A percentile compares a stretch with the other conserved stretches of the same genome.
Conservation (phyloP, 352 stramenopile species). For the Globisporangium paroecandrum region DNA sequence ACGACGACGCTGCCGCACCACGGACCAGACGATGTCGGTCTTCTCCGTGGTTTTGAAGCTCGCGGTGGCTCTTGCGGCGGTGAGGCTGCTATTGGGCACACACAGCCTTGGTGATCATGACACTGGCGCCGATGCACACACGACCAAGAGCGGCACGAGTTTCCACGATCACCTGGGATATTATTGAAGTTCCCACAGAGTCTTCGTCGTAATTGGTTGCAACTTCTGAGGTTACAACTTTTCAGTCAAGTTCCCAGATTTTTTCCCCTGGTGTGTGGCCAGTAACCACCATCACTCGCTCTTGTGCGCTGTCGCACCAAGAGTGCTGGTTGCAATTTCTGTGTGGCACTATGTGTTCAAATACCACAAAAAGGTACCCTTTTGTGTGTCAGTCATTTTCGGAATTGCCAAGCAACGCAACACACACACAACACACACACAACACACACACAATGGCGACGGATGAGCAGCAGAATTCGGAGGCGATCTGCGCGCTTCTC, state of each 20-base stretch:
- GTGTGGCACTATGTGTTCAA: background rate
- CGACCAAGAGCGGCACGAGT: constrained; percentile 81
- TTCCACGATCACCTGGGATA: constrained; percentile 17
- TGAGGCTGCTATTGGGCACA: constrained; percentile 41
- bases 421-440: background rate
- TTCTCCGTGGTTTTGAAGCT: constrained; percentile 28
- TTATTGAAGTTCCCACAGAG: too few species aligned
- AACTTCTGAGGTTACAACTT: too few species aligned
- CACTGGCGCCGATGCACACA: constrained; percentile 82
- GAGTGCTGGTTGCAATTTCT: constrained; percentile 2
- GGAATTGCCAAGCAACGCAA: constrained; percentile 7
- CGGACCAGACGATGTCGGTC: constrained; percentile 39
- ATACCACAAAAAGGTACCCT: background rate
- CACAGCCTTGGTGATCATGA: constrained; percentile 76
- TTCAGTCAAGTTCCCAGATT: background rate
- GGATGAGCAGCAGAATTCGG: background rate
- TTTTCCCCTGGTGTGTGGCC: constrained; percentile 2
- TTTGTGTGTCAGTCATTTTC: constrained; percentile 9
- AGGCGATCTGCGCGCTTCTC: constrained; percentile 28
- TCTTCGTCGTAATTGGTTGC: background rate
- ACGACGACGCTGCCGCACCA: constrained; percentile 64
- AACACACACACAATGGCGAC: background rate
- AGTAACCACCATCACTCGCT: constrained; percentile 8
- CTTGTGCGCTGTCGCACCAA: background rate
- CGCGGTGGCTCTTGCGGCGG: constrained; percentile 17